phyloP scores from a whole-genome alignment of 129 eudicot genomes.

The Artemisia argyi region DNA sequence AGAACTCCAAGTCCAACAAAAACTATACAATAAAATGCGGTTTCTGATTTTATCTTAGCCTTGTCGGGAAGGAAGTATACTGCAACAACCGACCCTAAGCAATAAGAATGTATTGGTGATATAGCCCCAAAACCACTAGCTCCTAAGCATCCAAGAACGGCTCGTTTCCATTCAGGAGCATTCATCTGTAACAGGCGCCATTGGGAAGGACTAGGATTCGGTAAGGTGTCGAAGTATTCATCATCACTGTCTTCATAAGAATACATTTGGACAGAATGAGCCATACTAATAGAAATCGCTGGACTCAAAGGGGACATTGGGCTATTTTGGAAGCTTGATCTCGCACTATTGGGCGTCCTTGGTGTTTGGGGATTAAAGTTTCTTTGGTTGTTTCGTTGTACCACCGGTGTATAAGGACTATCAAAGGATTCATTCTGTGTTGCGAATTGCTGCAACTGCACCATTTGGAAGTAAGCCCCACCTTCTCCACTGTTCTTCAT shows the following conservation, averaged over 20 bases:
- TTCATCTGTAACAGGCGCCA: constrained; percentile 67
- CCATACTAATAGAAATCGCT: constrained; percentile 32
- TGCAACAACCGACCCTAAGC: constrained; percentile 71
- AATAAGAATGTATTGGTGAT: constrained; percentile 62
- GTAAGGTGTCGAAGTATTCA: constrained; percentile 3
- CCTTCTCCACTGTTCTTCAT: constrained; percentile 39
- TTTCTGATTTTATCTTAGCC: constrained; percentile 48
- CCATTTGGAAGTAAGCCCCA: constrained; percentile 65
- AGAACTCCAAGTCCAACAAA: constrained; percentile 49
- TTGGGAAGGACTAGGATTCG: constrained; percentile 43
- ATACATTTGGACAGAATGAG: constrained; percentile 41
- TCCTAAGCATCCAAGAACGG: constrained; percentile 73
- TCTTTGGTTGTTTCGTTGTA: background rate
- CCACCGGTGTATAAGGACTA: constrained; percentile 16
- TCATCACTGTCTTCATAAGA: constrained; percentile 48
- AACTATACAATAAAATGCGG: constrained; percentile 42
- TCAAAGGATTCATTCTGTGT: constrained; percentile 29
- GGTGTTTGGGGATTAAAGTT: constrained; percentile 21
- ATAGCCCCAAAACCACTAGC: constrained; percentile 53
- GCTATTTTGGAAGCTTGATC: constrained; percentile 60
- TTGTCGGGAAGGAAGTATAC: constrained; percentile 44
- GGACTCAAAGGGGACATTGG: constrained; percentile 61
- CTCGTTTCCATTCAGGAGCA: constrained; percentile 76
- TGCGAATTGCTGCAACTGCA: constrained; percentile 62
- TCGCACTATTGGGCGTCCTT: constrained; percentile 30